phyloP scores from a whole-genome alignment of 345 rosid genomes.

The Eucalyptus sideroxylon region DNA sequence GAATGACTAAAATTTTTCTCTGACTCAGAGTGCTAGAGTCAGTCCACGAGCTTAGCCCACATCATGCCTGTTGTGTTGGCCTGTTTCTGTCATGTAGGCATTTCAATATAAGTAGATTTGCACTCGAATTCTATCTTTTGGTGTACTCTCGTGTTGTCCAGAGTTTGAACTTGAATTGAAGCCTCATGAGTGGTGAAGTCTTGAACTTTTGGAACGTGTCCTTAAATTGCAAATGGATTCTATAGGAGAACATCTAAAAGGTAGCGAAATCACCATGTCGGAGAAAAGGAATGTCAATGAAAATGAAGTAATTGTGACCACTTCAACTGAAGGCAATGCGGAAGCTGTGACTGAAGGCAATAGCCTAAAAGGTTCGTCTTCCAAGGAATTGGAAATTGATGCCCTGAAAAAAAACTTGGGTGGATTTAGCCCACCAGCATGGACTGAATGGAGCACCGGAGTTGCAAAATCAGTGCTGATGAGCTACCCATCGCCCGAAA shows the following conservation, averaged over 20 bases:
- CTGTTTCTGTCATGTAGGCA: no score
- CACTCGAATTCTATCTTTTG: not conserved
- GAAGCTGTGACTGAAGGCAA: not conserved
- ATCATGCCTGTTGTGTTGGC: no score
- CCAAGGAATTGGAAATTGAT: not conserved
- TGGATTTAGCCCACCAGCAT: not conserved
- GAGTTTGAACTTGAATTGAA: not conserved
- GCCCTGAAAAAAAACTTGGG: not conserved
- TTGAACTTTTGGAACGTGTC: not conserved
- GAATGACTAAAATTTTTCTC: no score
- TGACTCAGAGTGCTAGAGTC: no score
- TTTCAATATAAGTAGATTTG: not conserved
- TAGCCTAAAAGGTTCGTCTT: not conserved
- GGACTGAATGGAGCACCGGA: not conserved
- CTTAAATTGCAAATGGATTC: not conserved
- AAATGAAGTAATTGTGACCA: constrained; percentile 39
- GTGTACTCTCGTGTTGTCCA: not conserved
- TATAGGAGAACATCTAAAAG: not conserved
- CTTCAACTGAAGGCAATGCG: constrained; percentile 22
- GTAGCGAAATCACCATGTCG: constrained; percentile 13
- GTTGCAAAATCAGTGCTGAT: constrained; percentile 13
- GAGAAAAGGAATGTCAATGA: constrained; percentile 13
- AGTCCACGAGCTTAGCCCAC: no score
- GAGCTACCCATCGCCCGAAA: constrained; percentile 35
- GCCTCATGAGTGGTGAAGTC: not conserved